Base-by-base conservation (phyloP, 2,329 filamentous ascomycete genomes). In the Colletotrichum sp. region DNA sequence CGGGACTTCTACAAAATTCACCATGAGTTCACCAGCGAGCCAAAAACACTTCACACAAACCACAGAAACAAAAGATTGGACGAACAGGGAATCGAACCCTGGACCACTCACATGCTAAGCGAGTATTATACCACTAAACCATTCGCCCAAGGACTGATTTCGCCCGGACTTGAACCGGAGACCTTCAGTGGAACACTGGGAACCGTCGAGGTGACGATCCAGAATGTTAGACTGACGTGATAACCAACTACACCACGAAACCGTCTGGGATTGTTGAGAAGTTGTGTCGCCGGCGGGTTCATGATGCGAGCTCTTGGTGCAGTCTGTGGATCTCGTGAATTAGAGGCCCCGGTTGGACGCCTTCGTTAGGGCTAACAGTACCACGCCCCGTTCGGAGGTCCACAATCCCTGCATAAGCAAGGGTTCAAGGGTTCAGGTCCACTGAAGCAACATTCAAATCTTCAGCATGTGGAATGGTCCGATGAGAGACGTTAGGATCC, bases 191-290 rank as follows among this genome's bases (percentile, higher is more conserved):
- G 36, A 60, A 14, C 30, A 26, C 12, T 5, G 18, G n/a, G 8
- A 14, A 12, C 4, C 12, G 21, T 26, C 16, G n/a, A 30, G 24
- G 9, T 24, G 21, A 12, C 43, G 43, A 7, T n/a, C 24, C n/a
- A 24, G 14, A 18, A 21, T 83, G 85, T 87, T 87, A 87, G 84
- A 86, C 85, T 86, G 84, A 87, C 83, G 86, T 87, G 85, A 86
- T 87, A 86, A 87, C 85, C 85, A 86, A 87, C 85, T 83, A 82
- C 81, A 82, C 81, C 80, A 83, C 72, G 52, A 75, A 57, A 75
- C 73, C 72, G 36, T 24, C n/a, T 13, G 18, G 16, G 7, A 34
- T 75, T 72, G 69, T 63, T 75, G 69, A 30, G 7, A 0, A 0
- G 0, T 1, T 1, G 5, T 2, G 3, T n/a, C 6, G 18, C 28